These are phyloP conservation scores for Pseudocercospora pini-densiflorae DNA, from an alignment of 2,329 filamentous ascomycete genomes.

Conservation along the genomic window DNA sequence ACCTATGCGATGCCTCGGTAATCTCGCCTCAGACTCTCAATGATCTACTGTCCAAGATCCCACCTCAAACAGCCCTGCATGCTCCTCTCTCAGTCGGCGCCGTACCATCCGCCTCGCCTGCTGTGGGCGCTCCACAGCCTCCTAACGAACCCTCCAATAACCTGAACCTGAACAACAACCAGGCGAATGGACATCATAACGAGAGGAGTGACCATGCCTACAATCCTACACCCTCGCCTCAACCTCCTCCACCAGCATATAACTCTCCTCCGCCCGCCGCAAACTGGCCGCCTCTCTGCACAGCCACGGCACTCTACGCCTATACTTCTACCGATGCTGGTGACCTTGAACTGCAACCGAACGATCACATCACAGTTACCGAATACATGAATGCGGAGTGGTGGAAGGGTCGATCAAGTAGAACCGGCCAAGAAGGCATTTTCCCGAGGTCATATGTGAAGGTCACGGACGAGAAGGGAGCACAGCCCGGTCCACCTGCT, in stretches of 20 bases:
- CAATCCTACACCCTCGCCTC: conserved; percentile 44
- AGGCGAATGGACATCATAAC: conserved; percentile 32
- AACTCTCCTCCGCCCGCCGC: conserved; percentile 54
- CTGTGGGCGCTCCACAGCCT: conserved; percentile 29
- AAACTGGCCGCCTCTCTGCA: conserved; percentile 60
- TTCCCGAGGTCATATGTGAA: conserved; percentile 91
- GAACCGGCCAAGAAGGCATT: conserved; percentile 85
- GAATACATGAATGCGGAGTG: conserved; percentile 97
- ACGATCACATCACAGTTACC: conserved; percentile 78
- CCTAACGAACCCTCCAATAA: conserved; percentile 38
- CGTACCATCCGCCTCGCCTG: conserved; percentile 37
- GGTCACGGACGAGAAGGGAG: conserved; percentile 67
- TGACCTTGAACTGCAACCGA: conserved; percentile 78
- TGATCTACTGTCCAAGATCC: conserved; percentile 74
- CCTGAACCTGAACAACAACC: conserved; percentile 40
- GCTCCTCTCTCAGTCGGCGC: conserved; percentile 44
- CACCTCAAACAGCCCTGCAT: conserved; percentile 66
- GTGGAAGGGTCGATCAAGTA: conserved; percentile 86
- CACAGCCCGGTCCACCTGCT: conserved; percentile 48
- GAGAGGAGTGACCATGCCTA: conserved; percentile 47
- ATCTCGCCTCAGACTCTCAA: conserved; percentile 78
- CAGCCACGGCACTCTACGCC: conserved; percentile 80
- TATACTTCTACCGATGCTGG: conserved; percentile 81
- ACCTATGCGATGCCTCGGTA: conserved; percentile 79
- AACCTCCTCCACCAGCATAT: conserved; percentile 61